Base-by-base conservation (phyloP, 495 filamentous ascomycete genomes). In the Lasiosphaeria miniovina region DNA sequence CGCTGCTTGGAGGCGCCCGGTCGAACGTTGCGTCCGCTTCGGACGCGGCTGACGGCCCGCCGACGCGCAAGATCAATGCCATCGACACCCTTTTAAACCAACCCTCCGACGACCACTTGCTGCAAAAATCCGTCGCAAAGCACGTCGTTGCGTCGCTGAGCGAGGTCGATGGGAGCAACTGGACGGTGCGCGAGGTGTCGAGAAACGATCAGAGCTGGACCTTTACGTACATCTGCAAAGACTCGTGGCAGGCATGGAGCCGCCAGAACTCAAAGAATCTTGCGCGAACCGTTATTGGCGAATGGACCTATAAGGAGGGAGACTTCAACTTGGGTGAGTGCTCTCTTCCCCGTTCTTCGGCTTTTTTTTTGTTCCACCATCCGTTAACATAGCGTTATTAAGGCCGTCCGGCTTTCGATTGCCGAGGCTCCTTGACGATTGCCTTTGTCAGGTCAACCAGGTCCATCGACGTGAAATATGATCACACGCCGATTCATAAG, bases 371-470 rank as follows among this genome's bases (percentile, higher is more conserved):
- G 64, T 24, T 24, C 24, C 24, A 24, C 75, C 38, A 75, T 57
- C 10, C 24, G 24, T 15, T 59, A 35, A 46, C 17, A 10, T n/a
- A 1, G 24, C 24, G 36, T 31, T 14, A 17, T 17, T 14, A 49
- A 80, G 76, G 70, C 52, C 78, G 78, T 33, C 78, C 78, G 36
- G 77, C 78, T 0, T 81, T 81, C 53, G 77, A 81, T 54, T 81
- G 78, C 55, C 73, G 77, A 32, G 78, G 78, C 14, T 72, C 69
- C 1, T 58, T 81, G 9, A 71, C 62, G 14, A 75, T 81, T 41
- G 65, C 71, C 4, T 81, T 81, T 56, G 62, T 70, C 33, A 77
- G 68, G 57, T 69, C 67, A 0, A 65, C 65, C 6, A 72, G 72
- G 50, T 63, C 61, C 33, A 74, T 80, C 31, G 65, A 75, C 38